A percentile compares a stretch with the other conserved stretches of the same genome.
These are phyloP conservation scores for Salvia hispanica DNA, from an alignment of 257 asterid species.

Conservation along the genomic window DNA sequence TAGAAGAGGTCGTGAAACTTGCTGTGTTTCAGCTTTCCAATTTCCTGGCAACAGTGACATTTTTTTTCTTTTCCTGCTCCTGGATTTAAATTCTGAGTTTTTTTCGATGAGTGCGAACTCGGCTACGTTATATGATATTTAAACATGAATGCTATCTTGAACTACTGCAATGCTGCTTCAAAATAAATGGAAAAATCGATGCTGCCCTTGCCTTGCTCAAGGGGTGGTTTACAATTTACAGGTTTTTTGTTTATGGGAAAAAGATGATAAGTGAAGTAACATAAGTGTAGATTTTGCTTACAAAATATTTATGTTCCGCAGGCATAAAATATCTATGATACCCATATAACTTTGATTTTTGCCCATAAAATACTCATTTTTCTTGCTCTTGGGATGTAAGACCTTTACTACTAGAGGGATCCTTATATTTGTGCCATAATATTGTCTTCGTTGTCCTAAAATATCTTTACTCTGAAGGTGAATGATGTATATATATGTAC, in stretches of 20 bases:
- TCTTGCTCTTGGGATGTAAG: too few relatives aligned
- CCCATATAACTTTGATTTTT: too few relatives aligned
- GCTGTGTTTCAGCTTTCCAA: slow-evolving; percentile 40
- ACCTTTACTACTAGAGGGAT: too few relatives aligned
- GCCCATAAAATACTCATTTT: too few relatives aligned
- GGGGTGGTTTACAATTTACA: background rate
- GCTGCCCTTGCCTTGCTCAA: background rate
- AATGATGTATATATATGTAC: too few relatives aligned
- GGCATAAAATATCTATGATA: background rate
- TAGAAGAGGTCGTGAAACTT: slow-evolving; percentile 41
- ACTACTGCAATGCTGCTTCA: background rate
- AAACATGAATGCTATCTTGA: slow-evolving; percentile 23
- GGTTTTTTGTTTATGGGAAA: background rate
- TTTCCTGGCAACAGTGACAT: slow-evolving; percentile 41
- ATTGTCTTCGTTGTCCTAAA: too few relatives aligned
- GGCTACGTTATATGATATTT: slow-evolving; percentile 24
- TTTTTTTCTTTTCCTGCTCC: slow-evolving; percentile 22
- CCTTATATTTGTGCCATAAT: too few relatives aligned
- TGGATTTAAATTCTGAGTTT: slow-evolving; percentile 32
- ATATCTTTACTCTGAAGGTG: too few relatives aligned
- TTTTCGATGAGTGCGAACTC: slow-evolving; percentile 30
- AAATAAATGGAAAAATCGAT: slow-evolving; percentile 1
- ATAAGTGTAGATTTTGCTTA: background rate
- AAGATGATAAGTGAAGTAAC: background rate
- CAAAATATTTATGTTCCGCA: background rate